These are phyloP conservation scores for Inga leiocalycina DNA, from an alignment of 306 rosid species.

Conservation along the genomic window DNA sequence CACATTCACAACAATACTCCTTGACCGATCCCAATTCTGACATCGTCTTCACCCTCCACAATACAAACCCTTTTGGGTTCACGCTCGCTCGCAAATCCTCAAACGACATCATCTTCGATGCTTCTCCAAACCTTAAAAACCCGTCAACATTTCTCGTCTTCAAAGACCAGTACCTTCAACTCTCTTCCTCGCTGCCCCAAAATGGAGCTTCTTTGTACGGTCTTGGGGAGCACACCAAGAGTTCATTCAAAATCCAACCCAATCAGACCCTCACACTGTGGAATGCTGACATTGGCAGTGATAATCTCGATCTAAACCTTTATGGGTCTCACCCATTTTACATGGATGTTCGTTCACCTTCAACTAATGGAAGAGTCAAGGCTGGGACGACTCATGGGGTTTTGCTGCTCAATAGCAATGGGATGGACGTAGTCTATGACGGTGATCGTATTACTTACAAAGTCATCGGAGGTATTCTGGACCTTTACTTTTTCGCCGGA, in stretches of 20 bases:
- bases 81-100: constrained; percentile 63
- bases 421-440: constrained; percentile 70
- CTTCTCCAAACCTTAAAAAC: constrained; percentile 44
- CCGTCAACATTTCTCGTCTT: constrained; percentile 56
- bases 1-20: neutral
- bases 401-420: constrained; percentile 70
- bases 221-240: constrained; percentile 77
- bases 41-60: constrained; percentile 60
- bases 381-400: constrained; percentile 79
- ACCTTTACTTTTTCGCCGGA: constrained; percentile 72
- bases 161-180: constrained; percentile 77
- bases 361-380: constrained; percentile 44
- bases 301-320: constrained; percentile 55
- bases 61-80: constrained; percentile 78
- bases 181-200: constrained; percentile 69
- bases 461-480: constrained; percentile 77
- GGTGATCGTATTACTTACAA: constrained; percentile 74
- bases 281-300: constrained; percentile 59
- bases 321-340: constrained; percentile 92
- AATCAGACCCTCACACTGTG: constrained; percentile 63
- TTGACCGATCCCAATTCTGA: constrained; percentile 54
- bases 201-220: constrained; percentile 63
- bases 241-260: constrained; percentile 61
- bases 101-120: constrained; percentile 58
- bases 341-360: constrained; percentile 64